A percentile compares a stretch with the other conserved stretches of the same genome.
Conservation (phyloP, 2,329 filamentous ascomycete genomes). For the Zymoseptoria tritici region DNA sequence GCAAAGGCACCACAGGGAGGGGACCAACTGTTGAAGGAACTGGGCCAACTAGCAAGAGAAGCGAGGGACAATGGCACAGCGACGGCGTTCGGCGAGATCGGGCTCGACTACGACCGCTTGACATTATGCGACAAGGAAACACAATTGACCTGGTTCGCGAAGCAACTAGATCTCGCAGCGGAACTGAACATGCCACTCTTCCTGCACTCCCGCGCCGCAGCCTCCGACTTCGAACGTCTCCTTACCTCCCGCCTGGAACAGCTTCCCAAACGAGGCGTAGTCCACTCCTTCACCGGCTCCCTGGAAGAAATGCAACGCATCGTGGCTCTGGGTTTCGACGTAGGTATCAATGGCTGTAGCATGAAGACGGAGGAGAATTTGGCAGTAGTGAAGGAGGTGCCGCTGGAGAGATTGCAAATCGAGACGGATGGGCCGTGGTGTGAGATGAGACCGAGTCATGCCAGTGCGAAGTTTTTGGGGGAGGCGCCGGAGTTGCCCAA, state of each 20-base stretch:
- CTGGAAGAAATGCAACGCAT: constrained; percentile 75
- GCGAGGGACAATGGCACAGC: constrained; percentile 54
- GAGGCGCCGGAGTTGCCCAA: constrained; percentile 63
- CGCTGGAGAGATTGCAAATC: constrained; percentile 74
- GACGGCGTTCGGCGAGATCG: constrained; percentile 85
- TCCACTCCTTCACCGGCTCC: constrained; percentile 92
- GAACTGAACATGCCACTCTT: constrained; percentile 79
- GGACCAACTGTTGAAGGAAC: constrained; percentile 47
- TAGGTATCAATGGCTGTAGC: constrained; percentile 95
- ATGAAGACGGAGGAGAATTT: constrained; percentile 92
- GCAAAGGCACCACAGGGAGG: constrained; percentile 54
- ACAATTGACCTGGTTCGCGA: constrained; percentile 77
- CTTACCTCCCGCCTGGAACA: constrained; percentile 48
- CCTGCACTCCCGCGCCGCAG: constrained; percentile 82
- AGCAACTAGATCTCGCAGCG: constrained; percentile 72
- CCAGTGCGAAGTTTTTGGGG: constrained; percentile 66
- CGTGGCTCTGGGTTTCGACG: constrained; percentile 72
- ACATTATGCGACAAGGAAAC: constrained; percentile 70
- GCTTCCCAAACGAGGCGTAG: constrained; percentile 66
- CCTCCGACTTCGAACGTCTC: constrained; percentile 71
- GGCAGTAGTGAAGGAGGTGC: constrained; percentile 71
- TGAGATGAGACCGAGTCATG: constrained; percentile 83
- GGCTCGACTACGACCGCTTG: constrained; percentile 90
- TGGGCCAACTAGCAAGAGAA: constrained; percentile 58
- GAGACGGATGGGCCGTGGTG: constrained; percentile 98